These are phyloP conservation scores for Fusarium protoensiforme DNA, from an alignment of 2,329 filamentous ascomycete species.

Conservation along the genomic window DNA sequence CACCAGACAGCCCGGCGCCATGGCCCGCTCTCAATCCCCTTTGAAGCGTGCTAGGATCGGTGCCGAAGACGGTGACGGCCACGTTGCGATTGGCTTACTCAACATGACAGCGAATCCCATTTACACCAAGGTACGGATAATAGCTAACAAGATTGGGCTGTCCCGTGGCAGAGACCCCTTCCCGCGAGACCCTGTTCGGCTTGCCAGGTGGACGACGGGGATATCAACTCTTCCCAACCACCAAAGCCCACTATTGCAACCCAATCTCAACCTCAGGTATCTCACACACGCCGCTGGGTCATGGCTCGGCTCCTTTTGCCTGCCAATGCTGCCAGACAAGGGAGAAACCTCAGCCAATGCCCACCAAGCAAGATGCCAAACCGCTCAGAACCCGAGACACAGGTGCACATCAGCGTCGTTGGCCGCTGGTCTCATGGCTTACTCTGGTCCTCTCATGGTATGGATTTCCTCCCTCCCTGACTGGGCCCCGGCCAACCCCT, in stretches of 20 bases:
- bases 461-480: not conserved
- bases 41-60: conserved; percentile 15
- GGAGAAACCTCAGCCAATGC: conserved; percentile 6
- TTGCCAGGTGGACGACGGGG: conserved; percentile 11
- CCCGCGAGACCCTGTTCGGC: conserved; percentile 5
- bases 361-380: not conserved
- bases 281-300: not conserved
- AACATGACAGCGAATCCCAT: not conserved
- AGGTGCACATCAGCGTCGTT: not conserved
- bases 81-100: conserved; percentile 4
- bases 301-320: not conserved
- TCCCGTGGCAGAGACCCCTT: conserved; percentile 4
- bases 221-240: conserved; percentile 22
- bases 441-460: not conserved
- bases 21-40: not conserved
- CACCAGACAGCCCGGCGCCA: conserved; percentile 12
- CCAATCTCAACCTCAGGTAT: conserved; percentile 26
- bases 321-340: not conserved
- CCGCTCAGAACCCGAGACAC: conserved; percentile 11
- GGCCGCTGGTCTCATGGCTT: not conserved
- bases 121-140: not conserved
- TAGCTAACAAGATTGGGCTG: not conserved
- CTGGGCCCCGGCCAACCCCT: not conserved
- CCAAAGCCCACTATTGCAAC: conserved; percentile 15
- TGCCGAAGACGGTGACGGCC: conserved; percentile 4